Percentiles rank a stretch among this genome's conserved stretches.
Conservation (phyloP, 2,329 filamentous ascomycete species). For the Curvularia spicifera region DNA sequence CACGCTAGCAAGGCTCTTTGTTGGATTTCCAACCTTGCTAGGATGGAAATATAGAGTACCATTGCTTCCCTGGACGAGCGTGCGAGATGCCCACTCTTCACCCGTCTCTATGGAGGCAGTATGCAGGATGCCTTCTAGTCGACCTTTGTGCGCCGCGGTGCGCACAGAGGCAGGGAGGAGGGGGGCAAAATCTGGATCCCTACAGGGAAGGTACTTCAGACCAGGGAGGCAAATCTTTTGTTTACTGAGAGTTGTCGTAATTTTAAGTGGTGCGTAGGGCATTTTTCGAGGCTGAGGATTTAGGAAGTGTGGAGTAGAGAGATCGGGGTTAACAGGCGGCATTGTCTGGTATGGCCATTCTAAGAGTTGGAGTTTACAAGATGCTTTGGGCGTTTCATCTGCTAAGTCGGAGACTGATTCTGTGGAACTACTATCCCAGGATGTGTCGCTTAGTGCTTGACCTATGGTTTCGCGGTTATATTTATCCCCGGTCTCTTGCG, state of each 20-base stretch:
- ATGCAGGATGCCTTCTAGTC: conserved; percentile 26
- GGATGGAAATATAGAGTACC: conserved; percentile 39
- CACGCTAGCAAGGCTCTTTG: conserved; percentile 21
- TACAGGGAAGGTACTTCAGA: conserved; percentile 17
- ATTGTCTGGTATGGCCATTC: conserved; percentile 34
- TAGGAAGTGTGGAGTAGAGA: background rate
- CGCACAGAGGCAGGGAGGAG: conserved; percentile 24
- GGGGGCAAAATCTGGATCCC: conserved; percentile 34
- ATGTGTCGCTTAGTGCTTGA: conserved; percentile 27
- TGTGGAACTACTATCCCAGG: conserved; percentile 29
- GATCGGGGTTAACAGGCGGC: conserved; percentile 8
- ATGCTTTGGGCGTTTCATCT: conserved; percentile 13
- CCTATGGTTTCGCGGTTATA: conserved; percentile 11
- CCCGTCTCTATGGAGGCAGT: conserved; percentile 36
- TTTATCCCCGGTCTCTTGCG: conserved; percentile 5
- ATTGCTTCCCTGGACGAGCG: conserved; percentile 36
- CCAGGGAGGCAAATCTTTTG: conserved; percentile 39
- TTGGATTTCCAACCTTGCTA: conserved; percentile 8
- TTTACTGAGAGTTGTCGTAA: conserved; percentile 29
- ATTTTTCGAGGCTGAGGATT: conserved; percentile 20
- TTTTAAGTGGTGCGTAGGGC: conserved; percentile 32
- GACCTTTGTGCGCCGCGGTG: conserved; percentile 34
- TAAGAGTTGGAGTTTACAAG: conserved; percentile 31
- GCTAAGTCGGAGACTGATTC: conserved; percentile 10
- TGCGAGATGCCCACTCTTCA: conserved; percentile 35